Evolutionary conservation across 768 basidiomycete genomes (phyloP).

Genomic region (Amanita thiersii): DNA sequence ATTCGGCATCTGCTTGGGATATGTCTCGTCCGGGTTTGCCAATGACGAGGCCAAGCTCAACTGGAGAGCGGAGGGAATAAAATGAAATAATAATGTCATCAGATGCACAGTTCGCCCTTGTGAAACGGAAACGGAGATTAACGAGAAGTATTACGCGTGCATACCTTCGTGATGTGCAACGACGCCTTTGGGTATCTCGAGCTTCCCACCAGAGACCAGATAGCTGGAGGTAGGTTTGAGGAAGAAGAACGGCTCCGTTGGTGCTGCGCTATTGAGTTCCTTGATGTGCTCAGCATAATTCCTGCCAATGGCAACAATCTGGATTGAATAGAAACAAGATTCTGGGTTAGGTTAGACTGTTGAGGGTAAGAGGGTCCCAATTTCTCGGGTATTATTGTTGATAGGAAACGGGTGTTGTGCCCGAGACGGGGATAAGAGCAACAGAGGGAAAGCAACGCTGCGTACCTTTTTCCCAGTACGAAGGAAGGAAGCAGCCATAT

Average conservation of each 20-base stretch:
- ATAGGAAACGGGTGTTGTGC: too few relatives aligned
- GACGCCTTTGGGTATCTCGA: conserved; percentile 84
- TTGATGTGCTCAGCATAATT: conserved; percentile 91
- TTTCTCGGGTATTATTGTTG: too few relatives aligned
- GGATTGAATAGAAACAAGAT: background rate
- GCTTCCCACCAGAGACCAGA: conserved; percentile 60
- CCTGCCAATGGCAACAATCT: conserved; percentile 95
- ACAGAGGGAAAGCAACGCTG: too few relatives aligned
- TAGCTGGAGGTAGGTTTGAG: conserved; percentile 94
- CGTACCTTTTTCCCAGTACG: conserved; percentile 5
- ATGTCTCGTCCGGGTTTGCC: conserved; percentile 85
- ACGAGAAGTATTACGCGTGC: too few relatives aligned
- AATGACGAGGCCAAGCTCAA: conserved; percentile 96
- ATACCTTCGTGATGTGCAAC: conserved; percentile 88
- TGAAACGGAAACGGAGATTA: background rate
- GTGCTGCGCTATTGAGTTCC: conserved; percentile 83
- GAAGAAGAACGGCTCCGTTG: conserved; percentile 98
- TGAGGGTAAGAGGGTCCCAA: too few relatives aligned
- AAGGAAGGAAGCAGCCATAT: conserved; percentile 1
- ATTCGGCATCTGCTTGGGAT: conserved; percentile 56
- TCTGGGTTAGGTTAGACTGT: background rate
- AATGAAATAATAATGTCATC: conserved; percentile 3
- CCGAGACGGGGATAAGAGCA: too few relatives aligned
- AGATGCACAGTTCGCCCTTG: background rate
- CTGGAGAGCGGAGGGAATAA: conserved; percentile 27